These are phyloP conservation scores for Globisporangium echinulatum DNA, from an alignment of 352 stramenopile genomes.

Conservation along the genomic window DNA sequence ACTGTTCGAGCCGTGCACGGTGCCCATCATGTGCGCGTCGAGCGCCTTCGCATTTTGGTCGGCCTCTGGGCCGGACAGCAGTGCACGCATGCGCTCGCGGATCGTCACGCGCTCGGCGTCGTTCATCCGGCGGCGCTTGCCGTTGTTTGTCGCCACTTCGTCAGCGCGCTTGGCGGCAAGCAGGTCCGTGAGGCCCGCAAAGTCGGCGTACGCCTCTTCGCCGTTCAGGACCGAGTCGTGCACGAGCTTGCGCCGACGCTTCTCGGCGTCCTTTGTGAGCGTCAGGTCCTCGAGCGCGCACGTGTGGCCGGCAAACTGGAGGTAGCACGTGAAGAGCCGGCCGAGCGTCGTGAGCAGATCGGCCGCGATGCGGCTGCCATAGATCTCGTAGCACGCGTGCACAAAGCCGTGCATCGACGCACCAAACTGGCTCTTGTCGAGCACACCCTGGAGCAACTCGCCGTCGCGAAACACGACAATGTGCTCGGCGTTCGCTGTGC, in stretches of 20 bases:
- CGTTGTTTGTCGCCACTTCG: conserved; percentile 23
- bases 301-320: conserved; percentile 98
- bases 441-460: conserved; percentile 94
- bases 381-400: conserved; percentile 94
- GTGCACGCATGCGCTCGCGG: conserved; percentile 63
- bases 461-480: conserved; percentile 95
- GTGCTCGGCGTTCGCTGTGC: conserved; percentile 93
- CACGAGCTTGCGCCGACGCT: conserved; percentile 87
- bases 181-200: conserved; percentile 67
- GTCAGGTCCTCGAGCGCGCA: conserved; percentile 99
- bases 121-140: conserved; percentile 83
- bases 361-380: conserved; percentile 74
- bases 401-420: conserved; percentile 97
- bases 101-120: conserved; percentile 66
- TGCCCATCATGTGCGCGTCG: conserved; percentile 88
- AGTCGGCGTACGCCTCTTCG: conserved; percentile 83
- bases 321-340: conserved; percentile 95
- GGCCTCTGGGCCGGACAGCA: conserved; percentile 68
- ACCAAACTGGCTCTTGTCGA: conserved; percentile 99
- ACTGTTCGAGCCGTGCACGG: conserved; percentile 87
- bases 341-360: conserved; percentile 79
- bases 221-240: conserved; percentile 69
- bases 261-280: conserved; percentile 92
- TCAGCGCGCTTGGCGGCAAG: conserved; percentile 51
- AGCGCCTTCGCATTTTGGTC: conserved; percentile 73